These are phyloP conservation scores for Mikania micrantha DNA, from an alignment of 129 eudicot genomes.

Conservation along the genomic window DNA sequence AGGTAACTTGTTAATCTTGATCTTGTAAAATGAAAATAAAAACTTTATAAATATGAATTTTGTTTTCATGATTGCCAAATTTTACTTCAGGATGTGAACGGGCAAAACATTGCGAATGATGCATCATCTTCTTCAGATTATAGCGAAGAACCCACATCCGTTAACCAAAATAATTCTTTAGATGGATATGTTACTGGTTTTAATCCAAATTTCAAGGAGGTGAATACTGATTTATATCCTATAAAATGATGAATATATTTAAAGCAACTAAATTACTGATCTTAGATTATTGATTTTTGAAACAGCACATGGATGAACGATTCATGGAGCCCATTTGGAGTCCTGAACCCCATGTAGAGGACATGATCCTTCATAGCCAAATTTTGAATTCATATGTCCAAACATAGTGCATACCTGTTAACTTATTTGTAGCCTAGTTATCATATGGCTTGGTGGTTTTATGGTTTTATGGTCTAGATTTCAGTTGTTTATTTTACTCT, in stretches of 20 bases:
- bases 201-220: neutral
- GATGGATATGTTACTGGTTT: constrained; percentile 9
- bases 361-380: neutral
- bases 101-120: neutral
- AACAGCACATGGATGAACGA: neutral
- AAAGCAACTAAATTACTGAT: neutral
- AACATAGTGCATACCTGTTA: neutral
- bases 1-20: constrained; percentile 18
- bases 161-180: neutral
- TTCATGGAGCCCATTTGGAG: constrained; percentile 7
- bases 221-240: neutral
- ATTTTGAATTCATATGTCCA: constrained; percentile 3
- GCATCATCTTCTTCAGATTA: neutral
- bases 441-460: no score
- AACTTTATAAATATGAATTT: neutral
- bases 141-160: neutral
- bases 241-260: neutral
- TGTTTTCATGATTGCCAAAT: neutral
- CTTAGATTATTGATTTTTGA: neutral
- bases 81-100: constrained; percentile 4
- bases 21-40: neutral
- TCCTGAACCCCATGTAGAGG: neutral
- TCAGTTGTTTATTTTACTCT: no score
- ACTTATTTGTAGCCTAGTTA: neutral
- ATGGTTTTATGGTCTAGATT: no score